Conservation (phyloP, 495 filamentous ascomycete species). For the Pyrenula massariospora region DNA sequence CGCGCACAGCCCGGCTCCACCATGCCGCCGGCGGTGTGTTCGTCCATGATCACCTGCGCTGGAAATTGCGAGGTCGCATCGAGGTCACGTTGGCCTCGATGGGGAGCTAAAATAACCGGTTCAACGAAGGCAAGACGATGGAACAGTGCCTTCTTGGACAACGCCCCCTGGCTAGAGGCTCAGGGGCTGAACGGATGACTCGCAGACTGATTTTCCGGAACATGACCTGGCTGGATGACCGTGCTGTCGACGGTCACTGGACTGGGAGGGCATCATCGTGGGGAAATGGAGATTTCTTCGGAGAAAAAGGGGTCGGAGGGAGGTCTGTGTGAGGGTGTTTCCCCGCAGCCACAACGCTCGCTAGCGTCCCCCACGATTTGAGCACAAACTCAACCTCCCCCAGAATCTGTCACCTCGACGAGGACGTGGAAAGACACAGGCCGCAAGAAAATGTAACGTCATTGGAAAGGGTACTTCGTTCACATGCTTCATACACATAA, state of each 20-base stretch:
- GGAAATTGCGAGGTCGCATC: not conserved
- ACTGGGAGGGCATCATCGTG: not conserved
- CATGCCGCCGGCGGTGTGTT: not conserved
- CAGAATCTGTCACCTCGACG: no score
- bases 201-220: not conserved
- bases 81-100: not conserved
- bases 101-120: not conserved
- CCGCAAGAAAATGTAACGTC: no score
- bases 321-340: no score
- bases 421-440: no score
- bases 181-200: not conserved
- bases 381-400: no score
- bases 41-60: not conserved
- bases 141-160: not conserved
- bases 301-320: no score
- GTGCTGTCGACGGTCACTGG: not conserved
- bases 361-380: no score
- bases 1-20: not conserved
- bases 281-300: no score
- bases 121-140: not conserved
- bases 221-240: not conserved
- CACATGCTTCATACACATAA: no score
- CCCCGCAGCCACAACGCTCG: no score
- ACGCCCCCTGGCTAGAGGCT: not conserved
- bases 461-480: no score